phyloP scores from a whole-genome alignment of 2,329 filamentous ascomycete genomes.

The Penicillium sp. region DNA sequence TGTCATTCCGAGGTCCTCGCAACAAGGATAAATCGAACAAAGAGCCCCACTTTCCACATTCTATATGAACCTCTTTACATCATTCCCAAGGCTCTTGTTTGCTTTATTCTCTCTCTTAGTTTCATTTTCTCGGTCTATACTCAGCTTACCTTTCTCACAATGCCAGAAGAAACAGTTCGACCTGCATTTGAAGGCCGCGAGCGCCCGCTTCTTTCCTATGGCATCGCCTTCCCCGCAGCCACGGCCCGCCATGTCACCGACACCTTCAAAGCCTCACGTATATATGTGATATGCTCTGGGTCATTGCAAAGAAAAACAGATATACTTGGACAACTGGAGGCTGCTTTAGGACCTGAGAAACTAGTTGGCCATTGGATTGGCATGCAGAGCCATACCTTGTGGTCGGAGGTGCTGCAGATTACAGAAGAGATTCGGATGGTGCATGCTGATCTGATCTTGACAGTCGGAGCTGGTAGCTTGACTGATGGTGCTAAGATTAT shows the following conservation, averaged over 20 bases:
- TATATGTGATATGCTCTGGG: constrained; percentile 55
- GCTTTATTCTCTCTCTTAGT: not conserved
- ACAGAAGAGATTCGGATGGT: constrained; percentile 40
- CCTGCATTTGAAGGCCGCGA: constrained; percentile 38
- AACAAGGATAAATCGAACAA: not conserved
- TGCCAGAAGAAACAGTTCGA: constrained; percentile 36
- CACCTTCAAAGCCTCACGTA: constrained; percentile 46
- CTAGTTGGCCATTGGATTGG: constrained; percentile 50
- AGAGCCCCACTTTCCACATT: not conserved
- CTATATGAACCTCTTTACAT: not conserved
- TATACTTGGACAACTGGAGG: constrained; percentile 44
- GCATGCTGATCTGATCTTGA: constrained; percentile 53
- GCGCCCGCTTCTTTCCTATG: constrained; percentile 49
- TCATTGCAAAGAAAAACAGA: constrained; percentile 51
- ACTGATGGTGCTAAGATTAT: constrained; percentile 58
- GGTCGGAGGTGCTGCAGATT: constrained; percentile 53
- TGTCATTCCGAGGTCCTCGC: too few species aligned
- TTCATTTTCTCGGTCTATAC: not conserved
- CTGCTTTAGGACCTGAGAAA: constrained; percentile 41
- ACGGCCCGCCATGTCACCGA: constrained; percentile 47
- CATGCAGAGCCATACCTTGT: constrained; percentile 56
- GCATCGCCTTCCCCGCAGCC: constrained; percentile 48
- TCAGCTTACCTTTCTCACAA: not conserved
- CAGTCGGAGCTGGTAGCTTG: constrained; percentile 56
- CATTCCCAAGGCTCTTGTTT: not conserved